Conservation (phyloP, 2,329 filamentous ascomycete species). For the Coniochaeta ligniaria region DNA sequence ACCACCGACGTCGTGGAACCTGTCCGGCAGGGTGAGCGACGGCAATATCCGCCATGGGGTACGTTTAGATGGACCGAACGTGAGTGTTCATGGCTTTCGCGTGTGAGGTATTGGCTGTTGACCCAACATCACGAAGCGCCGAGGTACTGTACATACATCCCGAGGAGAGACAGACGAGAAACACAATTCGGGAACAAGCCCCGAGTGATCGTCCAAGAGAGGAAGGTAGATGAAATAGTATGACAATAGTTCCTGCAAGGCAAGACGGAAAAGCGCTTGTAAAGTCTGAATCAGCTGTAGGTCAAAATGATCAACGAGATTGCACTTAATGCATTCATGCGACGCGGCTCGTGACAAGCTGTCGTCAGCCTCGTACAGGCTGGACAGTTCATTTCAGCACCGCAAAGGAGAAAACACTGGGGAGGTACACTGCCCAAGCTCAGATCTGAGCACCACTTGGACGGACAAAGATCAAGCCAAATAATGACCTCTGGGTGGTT, state of each 20-base stretch:
- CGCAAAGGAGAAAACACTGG: background rate
- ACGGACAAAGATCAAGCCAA: background rate
- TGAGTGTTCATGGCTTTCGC: background rate
- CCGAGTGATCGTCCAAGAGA: background rate
- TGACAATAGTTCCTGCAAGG: background rate
- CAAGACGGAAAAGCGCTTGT: slow-evolving; percentile 1
- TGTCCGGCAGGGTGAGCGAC: background rate
- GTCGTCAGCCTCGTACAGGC: slow-evolving; percentile 1
- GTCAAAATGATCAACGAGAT: slow-evolving; percentile 13
- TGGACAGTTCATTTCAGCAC: background rate
- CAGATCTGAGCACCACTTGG: background rate
- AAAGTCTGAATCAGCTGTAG: slow-evolving; percentile 16
- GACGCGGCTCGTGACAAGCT: background rate
- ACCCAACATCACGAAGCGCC: background rate
- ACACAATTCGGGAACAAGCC: background rate
- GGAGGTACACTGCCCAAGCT: background rate
- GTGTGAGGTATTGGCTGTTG: background rate
- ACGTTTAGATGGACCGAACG: background rate
- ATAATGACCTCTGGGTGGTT: background rate
- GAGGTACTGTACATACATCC: background rate
- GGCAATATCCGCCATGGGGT: background rate
- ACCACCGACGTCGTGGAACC: slow-evolving; percentile 11
- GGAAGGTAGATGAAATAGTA: background rate
- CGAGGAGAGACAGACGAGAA: background rate
- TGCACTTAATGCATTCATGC: slow-evolving; percentile 20